Base-by-base conservation (phyloP, 345 rosid species). In the Salix purpurea region DNA sequence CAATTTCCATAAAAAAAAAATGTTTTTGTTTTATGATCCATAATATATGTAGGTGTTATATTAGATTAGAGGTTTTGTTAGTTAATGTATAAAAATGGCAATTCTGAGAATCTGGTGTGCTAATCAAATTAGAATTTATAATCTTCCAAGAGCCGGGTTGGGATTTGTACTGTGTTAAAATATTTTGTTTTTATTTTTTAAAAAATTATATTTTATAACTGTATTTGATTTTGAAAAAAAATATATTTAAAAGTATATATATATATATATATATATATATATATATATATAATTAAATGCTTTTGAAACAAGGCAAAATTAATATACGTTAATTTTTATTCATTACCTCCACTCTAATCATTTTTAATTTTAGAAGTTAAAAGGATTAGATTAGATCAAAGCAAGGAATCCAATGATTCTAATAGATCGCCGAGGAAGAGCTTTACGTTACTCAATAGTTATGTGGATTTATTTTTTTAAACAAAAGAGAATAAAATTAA, bases 101-200 rank as follows among this genome's bases (percentile, higher is more conserved):
- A 77, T 67, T 73, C 67, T 39, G 70, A 72, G 74, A 82, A 83
- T 79, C 65, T 72, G 28, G 62, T 74, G 40, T 81, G 65, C 69
- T 78, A 37, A 76, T 73, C 75, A 61, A 67, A 50, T 64, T 65
- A 65, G 18, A 64, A 24, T 19, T 50, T 75, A 12, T 75, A 69
- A 75, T 75, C 28, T 64, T 74, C 6, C 37, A 34, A 34, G 6
- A 34, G 37, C 6, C 37, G 6, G 37, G 6, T 34, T 34, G 37
- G 37, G 37, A 34, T 34, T 34, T 34, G 37, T 34, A 34, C 37
- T 34, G 37, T 0, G 6, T 34, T 34, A 34, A 34, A 34, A 34
- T 4, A 34, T 0, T 34, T 34, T 34, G 5, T 34, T 5, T 34
- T 34, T 34, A 34, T 34, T 34, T 34, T 34, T 5, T 0, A 0